Conservation (phyloP, 768 basidiomycete species). For the Mycena crocata region DNA sequence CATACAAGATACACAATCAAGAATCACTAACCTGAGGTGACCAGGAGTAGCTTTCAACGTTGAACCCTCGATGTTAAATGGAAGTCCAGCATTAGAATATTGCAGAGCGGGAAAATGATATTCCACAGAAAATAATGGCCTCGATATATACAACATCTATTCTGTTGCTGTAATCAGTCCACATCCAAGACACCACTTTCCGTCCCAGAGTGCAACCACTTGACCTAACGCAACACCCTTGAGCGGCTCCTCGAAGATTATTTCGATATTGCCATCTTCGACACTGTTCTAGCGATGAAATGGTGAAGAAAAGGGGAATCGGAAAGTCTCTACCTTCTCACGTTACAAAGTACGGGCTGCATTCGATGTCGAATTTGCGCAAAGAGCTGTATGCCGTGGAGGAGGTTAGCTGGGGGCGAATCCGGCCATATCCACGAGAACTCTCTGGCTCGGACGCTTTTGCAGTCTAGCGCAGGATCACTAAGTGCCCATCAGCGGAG, state of each 20-base stretch:
- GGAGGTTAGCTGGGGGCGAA: conserved; percentile 59
- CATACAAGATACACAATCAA: no score
- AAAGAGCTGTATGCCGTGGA: conserved; percentile 59
- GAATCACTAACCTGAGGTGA: no score
- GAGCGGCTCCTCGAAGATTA: conserved; percentile 69
- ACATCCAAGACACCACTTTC: conserved; percentile 86
- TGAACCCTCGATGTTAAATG: no score
- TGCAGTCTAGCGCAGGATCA: conserved; percentile 66
- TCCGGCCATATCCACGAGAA: conserved; percentile 87
- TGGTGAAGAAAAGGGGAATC: background rate
- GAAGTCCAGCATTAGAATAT: no score
- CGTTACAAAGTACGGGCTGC: conserved; percentile 62
- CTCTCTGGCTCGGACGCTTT: conserved; percentile 51
- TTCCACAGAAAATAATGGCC: no score
- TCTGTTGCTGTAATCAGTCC: conserved; percentile 64
- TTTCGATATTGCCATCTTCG: conserved; percentile 34
- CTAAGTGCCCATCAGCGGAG: conserved; percentile 46
- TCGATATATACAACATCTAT: no score
- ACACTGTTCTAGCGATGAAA: background rate
- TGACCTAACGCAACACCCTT: conserved; percentile 85
- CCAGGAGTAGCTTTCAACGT: no score
- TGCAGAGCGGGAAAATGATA: no score
- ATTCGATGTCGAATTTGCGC: conserved; percentile 82
- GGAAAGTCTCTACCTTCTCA: conserved; percentile 55
- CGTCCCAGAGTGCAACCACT: conserved; percentile 78